Evolutionary conservation across 257 asterid species (phyloP).

Genomic region (Leptodermis oblonga): DNA sequence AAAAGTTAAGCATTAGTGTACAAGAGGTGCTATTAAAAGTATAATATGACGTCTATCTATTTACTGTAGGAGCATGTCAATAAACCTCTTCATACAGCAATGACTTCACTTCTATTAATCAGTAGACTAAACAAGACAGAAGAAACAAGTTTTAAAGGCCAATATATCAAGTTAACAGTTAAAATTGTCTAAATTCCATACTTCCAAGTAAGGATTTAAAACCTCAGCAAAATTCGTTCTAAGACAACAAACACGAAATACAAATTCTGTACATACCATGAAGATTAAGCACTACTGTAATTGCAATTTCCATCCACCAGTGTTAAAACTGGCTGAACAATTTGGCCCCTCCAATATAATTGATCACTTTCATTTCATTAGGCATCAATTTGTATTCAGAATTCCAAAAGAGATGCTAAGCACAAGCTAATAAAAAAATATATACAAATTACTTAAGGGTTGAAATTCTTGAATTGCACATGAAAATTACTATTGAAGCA

Average conservation of each 20-base stretch:
- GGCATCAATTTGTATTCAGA: not conserved
- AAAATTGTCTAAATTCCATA: not conserved
- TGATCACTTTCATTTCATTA: not conserved
- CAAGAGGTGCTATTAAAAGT: not conserved
- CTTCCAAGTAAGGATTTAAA: not conserved
- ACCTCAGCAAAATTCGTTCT: not conserved
- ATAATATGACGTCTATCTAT: no score
- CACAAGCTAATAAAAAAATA: not conserved
- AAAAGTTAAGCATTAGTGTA: not conserved
- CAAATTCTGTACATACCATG: not conserved
- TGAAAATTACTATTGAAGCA: not conserved
- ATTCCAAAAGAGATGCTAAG: not conserved
- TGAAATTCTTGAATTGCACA: not conserved
- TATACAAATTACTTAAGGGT: not conserved
- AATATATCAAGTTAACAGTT: not conserved
- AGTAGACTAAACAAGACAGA: not conserved
- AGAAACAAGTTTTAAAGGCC: not conserved
- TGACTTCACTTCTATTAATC: not conserved
- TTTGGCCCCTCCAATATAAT: not conserved
- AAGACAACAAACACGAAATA: not conserved
- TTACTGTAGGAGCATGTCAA: not conserved
- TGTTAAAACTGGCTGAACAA: not conserved
- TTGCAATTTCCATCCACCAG: not conserved
- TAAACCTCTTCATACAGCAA: not conserved
- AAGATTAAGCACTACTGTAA: not conserved